A percentile compares a stretch with the other conserved stretches of the same genome.
These are phyloP conservation scores for Oryza australiensis DNA, from an alignment of 176 grass and related monocot genomes.

Conservation along the genomic window DNA sequence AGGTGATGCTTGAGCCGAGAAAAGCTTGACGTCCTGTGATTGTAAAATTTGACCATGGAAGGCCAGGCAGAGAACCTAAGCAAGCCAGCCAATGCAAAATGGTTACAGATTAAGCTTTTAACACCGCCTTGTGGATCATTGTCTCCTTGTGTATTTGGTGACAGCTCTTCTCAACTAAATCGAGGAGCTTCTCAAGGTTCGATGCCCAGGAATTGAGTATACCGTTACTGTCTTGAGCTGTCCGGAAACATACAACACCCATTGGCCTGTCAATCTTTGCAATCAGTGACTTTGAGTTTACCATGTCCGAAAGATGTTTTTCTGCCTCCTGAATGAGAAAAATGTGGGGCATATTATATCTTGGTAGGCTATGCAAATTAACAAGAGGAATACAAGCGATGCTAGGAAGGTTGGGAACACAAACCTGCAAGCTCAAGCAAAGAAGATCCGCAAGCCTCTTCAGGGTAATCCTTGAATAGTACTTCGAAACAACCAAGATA, in stretches of 20 bases:
- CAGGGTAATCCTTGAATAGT: constrained; percentile 92
- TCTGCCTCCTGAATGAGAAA: constrained; percentile 62
- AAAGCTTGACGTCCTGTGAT: not conserved
- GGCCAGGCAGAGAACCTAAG: not conserved
- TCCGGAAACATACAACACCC: constrained; percentile 71
- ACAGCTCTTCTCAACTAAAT: constrained; percentile 92
- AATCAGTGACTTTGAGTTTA: constrained; percentile 77
- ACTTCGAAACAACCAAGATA: constrained; percentile 95
- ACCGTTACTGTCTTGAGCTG: constrained; percentile 67
- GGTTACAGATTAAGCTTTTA: constrained; percentile 58
- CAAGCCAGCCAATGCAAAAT: constrained; percentile 3
- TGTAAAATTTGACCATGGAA: constrained; percentile 7
- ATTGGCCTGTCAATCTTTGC: constrained; percentile 87
- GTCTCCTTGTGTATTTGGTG: constrained; percentile 99
- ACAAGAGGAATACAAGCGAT: not conserved
- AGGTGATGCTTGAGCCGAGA: constrained; percentile 19
- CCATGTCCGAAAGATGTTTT: constrained; percentile 97
- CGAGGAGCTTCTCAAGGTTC: constrained; percentile 89
- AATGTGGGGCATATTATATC: not conserved
- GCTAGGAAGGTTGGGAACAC: not conserved
- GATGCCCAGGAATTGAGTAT: constrained; percentile 79
- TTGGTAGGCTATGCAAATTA: not conserved
- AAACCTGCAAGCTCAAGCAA: constrained; percentile 77
- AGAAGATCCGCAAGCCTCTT: constrained; percentile 85
- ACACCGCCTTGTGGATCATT: constrained; percentile 86